Evolutionary conservation across 192 early-diverging fungal species (phyloP), one percentile per base, ranked within the genome.

Genomic region (Gamsiella multidivaricata): DNA sequence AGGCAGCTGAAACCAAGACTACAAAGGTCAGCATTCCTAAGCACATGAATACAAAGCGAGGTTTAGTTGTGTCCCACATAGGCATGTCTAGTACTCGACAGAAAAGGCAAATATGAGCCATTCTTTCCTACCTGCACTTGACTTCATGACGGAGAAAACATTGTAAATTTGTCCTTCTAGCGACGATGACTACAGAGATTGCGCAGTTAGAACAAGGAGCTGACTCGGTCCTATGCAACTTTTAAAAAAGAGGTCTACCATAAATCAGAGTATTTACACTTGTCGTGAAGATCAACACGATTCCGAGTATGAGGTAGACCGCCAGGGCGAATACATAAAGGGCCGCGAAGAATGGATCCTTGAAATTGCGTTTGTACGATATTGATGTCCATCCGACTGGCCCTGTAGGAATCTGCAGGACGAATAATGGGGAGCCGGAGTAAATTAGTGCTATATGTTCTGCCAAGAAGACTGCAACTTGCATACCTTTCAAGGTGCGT

Each of bases 221-320:
- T n/a, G n/a, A n/a, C n/a, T n/a, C n/a, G n/a, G n/a, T n/a, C n/a
- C n/a, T n/a, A n/a, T n/a, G n/a, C n/a, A n/a, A n/a, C n/a, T n/a
- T n/a, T n/a, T 28, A 10, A 20, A 46, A 20, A 36, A 45, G 65
- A 69, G 15, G 70, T 23, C 53, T 64, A 43, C 37, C n/a, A n/a
- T n/a, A n/a, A n/a, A n/a, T n/a, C n/a, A n/a, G n/a, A n/a, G 46
- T 34, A 43, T 76, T 83, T 86, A 86, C 87, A 42, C 78, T 84
- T 8, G 87, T 86, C 14, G 83, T 85, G 51, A 86, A 84, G 22
- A 88, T 53, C 25, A 85, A 49, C 7, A 86, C 54, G 20, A 84
- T 53, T 5, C 84, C 87, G 32, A 81, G 79, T 36, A 83, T 54
- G 23, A 81, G 15, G 36, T 82, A 85, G 5, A 67, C 45, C 11